These are phyloP conservation scores for Delphinella strobiligena DNA, from an alignment of 2,329 filamentous ascomycete species.

Conservation along the genomic window DNA sequence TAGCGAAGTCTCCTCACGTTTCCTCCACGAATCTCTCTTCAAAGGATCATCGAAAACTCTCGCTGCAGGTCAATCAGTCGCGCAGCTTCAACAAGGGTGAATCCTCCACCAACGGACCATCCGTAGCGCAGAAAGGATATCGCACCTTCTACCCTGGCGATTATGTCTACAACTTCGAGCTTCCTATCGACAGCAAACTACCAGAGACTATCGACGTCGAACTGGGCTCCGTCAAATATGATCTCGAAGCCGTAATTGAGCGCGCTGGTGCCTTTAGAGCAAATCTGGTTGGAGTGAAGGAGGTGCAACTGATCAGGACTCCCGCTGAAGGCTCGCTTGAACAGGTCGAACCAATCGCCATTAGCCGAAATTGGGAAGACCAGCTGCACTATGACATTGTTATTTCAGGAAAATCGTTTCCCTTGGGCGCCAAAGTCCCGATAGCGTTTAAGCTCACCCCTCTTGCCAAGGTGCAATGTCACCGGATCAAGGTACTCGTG, in stretches of 20 bases:
- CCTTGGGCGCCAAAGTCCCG: conserved; percentile 74
- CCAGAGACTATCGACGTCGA: conserved; percentile 80
- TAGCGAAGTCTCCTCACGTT: conserved; percentile 29
- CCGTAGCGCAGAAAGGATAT: conserved; percentile 66
- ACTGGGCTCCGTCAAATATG: conserved; percentile 77
- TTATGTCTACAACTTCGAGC: conserved; percentile 67
- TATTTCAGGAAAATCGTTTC: conserved; percentile 91
- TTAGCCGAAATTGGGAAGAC: conserved; percentile 88
- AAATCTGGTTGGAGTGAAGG: conserved; percentile 70
- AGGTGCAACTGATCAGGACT: conserved; percentile 72
- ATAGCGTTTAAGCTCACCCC: conserved; percentile 92
- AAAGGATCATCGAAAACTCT: conserved; percentile 54
- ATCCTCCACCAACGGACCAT: conserved; percentile 39
- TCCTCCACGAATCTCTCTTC: conserved; percentile 32
- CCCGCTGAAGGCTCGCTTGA: conserved; percentile 81
- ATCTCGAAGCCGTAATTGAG: conserved; percentile 73
- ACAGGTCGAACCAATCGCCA: conserved; percentile 85
- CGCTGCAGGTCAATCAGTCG: conserved; percentile 68
- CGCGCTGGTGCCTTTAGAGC: conserved; percentile 81
- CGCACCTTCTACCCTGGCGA: conserved; percentile 70
- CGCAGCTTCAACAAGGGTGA: conserved; percentile 79
- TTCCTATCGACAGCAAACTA: conserved; percentile 66
- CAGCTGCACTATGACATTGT: conserved; percentile 93
- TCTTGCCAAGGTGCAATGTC: conserved; percentile 83
- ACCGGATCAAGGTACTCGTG: conserved; percentile 82